These are phyloP conservation scores for Larix sibirica DNA, from an alignment of 83 land plant genomes.

Conservation along the genomic window DNA sequence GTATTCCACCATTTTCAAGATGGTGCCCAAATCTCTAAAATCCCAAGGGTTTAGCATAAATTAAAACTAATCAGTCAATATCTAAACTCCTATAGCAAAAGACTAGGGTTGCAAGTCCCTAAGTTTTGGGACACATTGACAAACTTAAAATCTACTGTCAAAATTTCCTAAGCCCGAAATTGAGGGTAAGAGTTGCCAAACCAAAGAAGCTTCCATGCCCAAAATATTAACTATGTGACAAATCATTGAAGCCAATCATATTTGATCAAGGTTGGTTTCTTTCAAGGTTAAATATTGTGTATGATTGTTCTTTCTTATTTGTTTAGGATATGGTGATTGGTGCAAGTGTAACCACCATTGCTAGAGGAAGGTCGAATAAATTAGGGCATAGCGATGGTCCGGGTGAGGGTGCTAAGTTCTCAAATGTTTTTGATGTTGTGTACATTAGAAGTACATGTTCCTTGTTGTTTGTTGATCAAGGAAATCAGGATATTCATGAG, in stretches of 20 bases:
- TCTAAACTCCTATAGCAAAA: background rate
- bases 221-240: background rate
- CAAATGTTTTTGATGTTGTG: conserved; percentile 73
- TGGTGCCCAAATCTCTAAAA: too few relatives aligned
- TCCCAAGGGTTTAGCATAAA: background rate
- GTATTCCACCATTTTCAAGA: conserved; percentile 20
- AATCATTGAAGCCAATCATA: background rate
- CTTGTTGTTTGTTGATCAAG: conserved; percentile 68
- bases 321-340: background rate
- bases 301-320: background rate
- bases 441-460: conserved; percentile 74
- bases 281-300: background rate
- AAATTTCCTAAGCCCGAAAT: background rate
- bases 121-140: background rate
- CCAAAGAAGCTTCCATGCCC: background rate
- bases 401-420: conserved; percentile 74
- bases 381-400: conserved; percentile 74
- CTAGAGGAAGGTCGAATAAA: conserved; percentile 62
- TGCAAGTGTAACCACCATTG: conserved; percentile 74
- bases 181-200: background rate
- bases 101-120: background rate
- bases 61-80: background rate
- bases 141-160: background rate
- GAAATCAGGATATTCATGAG: conserved; percentile 73
- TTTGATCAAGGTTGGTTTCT: background rate